Conservation (phyloP, 371 early-diverging fungal genomes). For the Rhizopus sp. region DNA sequence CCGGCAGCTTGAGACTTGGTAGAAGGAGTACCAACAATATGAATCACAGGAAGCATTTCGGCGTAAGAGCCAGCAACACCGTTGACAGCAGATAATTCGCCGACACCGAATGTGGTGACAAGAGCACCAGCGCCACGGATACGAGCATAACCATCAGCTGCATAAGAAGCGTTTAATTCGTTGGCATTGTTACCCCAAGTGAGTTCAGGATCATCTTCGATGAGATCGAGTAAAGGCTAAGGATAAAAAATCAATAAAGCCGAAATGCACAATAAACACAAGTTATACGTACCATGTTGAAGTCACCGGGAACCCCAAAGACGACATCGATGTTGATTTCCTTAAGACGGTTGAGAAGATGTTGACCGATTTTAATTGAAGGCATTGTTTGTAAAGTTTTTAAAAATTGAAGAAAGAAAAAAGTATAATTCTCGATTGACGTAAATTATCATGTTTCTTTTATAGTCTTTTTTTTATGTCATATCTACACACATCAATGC, state of each 20-base stretch:
- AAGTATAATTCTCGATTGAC: background rate
- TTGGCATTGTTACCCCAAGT: conserved; percentile 47
- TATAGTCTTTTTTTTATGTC: conserved; percentile 6
- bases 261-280: background rate
- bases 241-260: background rate
- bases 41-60: conserved; percentile 58
- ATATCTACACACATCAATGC: conserved; percentile 6
- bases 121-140: conserved; percentile 41
- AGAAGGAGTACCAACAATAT: conserved; percentile 55
- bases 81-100: conserved; percentile 54
- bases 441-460: background rate
- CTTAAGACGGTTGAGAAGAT: conserved; percentile 46
- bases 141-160: conserved; percentile 60
- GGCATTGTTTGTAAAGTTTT: conserved; percentile 11
- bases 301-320: conserved; percentile 54
- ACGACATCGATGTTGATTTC: conserved; percentile 48
- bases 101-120: conserved; percentile 61
- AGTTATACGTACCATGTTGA: conserved; percentile 39
- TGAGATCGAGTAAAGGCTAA: conserved; percentile 34
- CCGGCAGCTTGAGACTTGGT: conserved; percentile 39
- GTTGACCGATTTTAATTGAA: conserved; percentile 28
- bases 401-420: background rate
- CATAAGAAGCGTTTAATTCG: conserved; percentile 52
- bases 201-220: conserved; percentile 39
- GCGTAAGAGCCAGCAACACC: conserved; percentile 58